Evolutionary conservation across 2,329 filamentous ascomycete genomes (phyloP).

Genomic region (Colletotrichum liriopes): DNA sequence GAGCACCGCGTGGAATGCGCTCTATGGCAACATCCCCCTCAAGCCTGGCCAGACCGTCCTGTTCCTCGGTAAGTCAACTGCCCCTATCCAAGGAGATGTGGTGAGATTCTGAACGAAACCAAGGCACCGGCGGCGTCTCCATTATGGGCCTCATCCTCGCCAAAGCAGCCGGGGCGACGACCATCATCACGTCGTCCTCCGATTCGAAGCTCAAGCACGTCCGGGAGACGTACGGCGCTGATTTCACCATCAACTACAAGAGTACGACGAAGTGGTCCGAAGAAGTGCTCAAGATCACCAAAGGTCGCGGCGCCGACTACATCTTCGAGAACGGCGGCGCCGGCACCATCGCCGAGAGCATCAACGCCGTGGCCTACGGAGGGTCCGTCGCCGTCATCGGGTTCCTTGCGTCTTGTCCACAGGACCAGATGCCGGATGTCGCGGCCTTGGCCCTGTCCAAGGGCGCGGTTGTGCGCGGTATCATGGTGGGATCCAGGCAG

Average conservation of each 20-base stretch:
- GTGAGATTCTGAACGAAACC: not conserved
- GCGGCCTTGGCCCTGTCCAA: slow-evolving; percentile 49
- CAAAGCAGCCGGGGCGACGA: slow-evolving; percentile 61
- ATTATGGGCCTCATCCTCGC: slow-evolving; percentile 62
- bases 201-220: slow-evolving; percentile 61
- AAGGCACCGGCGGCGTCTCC: slow-evolving; percentile 64
- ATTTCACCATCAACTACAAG: slow-evolving; percentile 65
- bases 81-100: not conserved
- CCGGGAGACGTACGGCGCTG: slow-evolving; percentile 57
- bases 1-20: slow-evolving; percentile 63
- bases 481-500: slow-evolving; percentile 53
- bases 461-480: slow-evolving; percentile 53
- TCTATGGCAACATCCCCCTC: slow-evolving; percentile 59
- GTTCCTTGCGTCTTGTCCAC: slow-evolving; percentile 49
- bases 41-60: slow-evolving; percentile 58
- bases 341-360: slow-evolving; percentile 60
- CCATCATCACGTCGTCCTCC: slow-evolving; percentile 66
- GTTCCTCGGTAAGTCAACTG: slow-evolving; percentile 49
- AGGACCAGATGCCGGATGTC: slow-evolving; percentile 53
- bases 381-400: slow-evolving; percentile 64
- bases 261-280: slow-evolving; percentile 60
- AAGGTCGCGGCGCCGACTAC: slow-evolving; percentile 60
- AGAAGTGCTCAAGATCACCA: slow-evolving; percentile 60
- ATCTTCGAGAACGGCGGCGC: slow-evolving; percentile 59
- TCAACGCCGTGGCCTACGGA: slow-evolving; percentile 60